Evolutionary conservation across 2,329 filamentous ascomycete genomes (phyloP).

Genomic region (Zymoseptoria passerinii): DNA sequence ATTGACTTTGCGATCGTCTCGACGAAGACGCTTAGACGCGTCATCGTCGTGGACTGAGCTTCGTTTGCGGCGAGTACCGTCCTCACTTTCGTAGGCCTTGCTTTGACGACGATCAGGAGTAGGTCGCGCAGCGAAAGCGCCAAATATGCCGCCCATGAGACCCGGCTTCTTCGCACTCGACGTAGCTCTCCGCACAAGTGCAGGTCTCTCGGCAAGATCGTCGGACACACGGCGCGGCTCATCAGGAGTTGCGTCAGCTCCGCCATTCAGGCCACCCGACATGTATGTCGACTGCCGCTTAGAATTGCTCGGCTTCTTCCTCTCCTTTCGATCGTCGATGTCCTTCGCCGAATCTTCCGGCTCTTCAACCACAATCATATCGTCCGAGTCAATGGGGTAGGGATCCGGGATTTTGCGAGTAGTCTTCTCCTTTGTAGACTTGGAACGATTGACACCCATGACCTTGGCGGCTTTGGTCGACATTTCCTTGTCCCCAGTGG

Average conservation of each 20-base stretch:
- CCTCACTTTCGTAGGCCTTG: conserved; percentile 30
- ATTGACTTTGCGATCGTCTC: conserved; percentile 30
- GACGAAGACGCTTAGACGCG: conserved; percentile 28
- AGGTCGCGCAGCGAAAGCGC: conserved; percentile 29
- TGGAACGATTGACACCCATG: conserved; percentile 49
- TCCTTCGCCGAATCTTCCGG: conserved; percentile 33
- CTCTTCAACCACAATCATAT: conserved; percentile 49
- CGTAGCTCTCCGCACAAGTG: conserved; percentile 50
- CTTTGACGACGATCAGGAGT: conserved; percentile 23
- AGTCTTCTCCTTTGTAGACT: conserved; percentile 42
- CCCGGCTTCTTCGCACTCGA: conserved; percentile 52
- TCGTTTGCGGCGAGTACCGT: conserved; percentile 27
- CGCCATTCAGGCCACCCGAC: conserved; percentile 32
- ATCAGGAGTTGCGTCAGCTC: conserved; percentile 37
- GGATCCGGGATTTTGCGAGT: conserved; percentile 48
- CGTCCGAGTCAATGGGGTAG: conserved; percentile 53
- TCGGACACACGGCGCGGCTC: conserved; percentile 40
- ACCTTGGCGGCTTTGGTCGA: conserved; percentile 71
- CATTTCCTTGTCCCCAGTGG: conserved; percentile 46
- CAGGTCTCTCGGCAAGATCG: conserved; percentile 45
- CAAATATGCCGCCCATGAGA: conserved; percentile 50
- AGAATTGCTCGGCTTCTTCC: conserved; percentile 34
- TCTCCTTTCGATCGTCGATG: conserved; percentile 22
- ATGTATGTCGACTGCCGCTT: conserved; percentile 34
- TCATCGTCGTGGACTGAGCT: conserved; percentile 28